Conservation (phyloP, 768 basidiomycete species). For the Russula sp. region DNA sequence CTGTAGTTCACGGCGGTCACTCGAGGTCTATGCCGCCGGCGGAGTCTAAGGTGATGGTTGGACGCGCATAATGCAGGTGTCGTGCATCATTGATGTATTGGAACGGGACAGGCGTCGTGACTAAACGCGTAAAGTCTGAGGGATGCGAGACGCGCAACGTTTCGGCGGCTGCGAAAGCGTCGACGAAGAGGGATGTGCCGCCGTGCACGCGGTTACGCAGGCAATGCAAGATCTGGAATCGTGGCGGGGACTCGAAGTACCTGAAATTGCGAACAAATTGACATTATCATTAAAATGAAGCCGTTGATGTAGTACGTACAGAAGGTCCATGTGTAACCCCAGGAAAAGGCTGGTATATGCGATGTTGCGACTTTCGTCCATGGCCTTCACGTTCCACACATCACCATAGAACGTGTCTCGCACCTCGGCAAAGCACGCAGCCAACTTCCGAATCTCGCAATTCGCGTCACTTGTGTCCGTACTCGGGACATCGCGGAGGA, state of each 20-base stretch:
- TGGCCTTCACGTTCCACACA: constrained; percentile 83
- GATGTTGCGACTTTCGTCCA: constrained; percentile 76
- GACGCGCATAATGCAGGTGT: constrained; percentile 68
- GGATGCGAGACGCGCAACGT: constrained; percentile 48
- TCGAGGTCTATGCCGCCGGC: constrained; percentile 20
- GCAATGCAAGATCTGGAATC: constrained; percentile 91
- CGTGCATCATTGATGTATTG: constrained; percentile 91
- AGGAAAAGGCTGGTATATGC: constrained; percentile 91
- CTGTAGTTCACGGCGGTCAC: constrained; percentile 83
- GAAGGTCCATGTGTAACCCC: constrained; percentile 87
- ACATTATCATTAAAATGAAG: neutral
- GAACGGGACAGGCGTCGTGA: constrained; percentile 68
- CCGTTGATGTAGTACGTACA: constrained; percentile 49
- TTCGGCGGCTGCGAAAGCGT: constrained; percentile 65
- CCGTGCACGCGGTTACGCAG: constrained; percentile 81
- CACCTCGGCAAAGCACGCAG: constrained; percentile 67
- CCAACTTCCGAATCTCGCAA: constrained; percentile 70
- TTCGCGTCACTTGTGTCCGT: constrained; percentile 52
- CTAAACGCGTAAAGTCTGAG: constrained; percentile 55
- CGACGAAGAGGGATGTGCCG: constrained; percentile 84
- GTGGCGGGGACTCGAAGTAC: constrained; percentile 88
- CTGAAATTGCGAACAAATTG: constrained; percentile 40
- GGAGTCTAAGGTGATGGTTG: constrained; percentile 64
- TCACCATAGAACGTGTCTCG: constrained; percentile 87
- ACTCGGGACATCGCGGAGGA: constrained; percentile 69